Percentiles rank a stretch among this genome's conserved stretches.
phyloP scores from a whole-genome alignment of 1,284 basidiomycete genomes.

The Singerocomus inundabilis region DNA sequence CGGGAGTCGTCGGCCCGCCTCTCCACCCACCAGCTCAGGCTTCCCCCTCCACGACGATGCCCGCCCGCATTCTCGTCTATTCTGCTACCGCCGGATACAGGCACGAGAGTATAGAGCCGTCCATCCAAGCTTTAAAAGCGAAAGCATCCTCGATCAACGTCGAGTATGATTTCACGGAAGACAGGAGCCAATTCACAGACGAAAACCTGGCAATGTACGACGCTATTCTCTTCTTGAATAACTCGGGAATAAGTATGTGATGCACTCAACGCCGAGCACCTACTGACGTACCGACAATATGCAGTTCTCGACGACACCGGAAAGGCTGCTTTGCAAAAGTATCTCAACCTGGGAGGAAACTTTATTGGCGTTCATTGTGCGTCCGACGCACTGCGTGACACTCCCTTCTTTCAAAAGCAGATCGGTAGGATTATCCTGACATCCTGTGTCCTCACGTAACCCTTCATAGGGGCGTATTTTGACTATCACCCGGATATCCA shows the following conservation, averaged over 20 bases:
- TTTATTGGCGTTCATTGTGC: conserved; percentile 71
- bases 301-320: conserved; percentile 55
- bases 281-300: conserved; percentile 5
- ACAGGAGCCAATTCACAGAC: conserved; percentile 49
- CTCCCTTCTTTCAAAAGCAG: conserved; percentile 56
- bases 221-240: conserved; percentile 60
- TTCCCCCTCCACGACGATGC: conserved; percentile 13
- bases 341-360: conserved; percentile 66
- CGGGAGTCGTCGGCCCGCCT: background rate
- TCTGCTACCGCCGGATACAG: conserved; percentile 48
- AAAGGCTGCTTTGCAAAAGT: conserved; percentile 57
- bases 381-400: conserved; percentile 65
- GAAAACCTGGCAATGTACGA: conserved; percentile 51
- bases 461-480: conserved; percentile 55
- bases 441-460: background rate
- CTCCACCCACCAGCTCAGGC: too few relatives aligned
- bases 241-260: conserved; percentile 54
- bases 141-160: conserved; percentile 45
- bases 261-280: background rate
- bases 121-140: conserved; percentile 50
- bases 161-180: conserved; percentile 57
- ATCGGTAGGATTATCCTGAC: conserved; percentile 27
- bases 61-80: conserved; percentile 40
- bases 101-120: conserved; percentile 67
- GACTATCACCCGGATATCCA: conserved; percentile 67